phyloP scores from a whole-genome alignment of 78 protist genomes.

The Dictyostelium purpureum region DNA sequence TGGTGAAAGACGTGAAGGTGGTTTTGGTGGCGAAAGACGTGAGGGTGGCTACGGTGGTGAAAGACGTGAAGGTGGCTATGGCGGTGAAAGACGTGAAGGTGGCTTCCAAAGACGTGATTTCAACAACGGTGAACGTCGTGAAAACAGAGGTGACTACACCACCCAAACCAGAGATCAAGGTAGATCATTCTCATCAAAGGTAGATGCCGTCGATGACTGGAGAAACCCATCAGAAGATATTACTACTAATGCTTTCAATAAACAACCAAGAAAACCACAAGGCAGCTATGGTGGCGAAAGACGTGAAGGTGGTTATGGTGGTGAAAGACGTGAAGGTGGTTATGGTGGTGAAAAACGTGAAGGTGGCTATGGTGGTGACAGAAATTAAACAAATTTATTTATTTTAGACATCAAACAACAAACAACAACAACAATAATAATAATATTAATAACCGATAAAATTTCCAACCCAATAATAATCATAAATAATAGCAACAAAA shows the following conservation, averaged over 20 bases:
- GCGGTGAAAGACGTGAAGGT: neutral
- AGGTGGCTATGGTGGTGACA: neutral
- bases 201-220: constrained; percentile 55
- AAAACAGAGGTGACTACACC: constrained; percentile 22
- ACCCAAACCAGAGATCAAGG: constrained; percentile 1
- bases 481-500: too few species aligned
- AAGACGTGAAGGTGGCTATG: neutral
- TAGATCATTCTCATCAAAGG: constrained; percentile 21
- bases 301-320: neutral
- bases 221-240: constrained; percentile 35
- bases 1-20: neutral
- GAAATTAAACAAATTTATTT: neutral
- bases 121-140: neutral
- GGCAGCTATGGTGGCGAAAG: neutral
- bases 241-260: constrained; percentile 42
- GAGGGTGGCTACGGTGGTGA: constrained; percentile 24
- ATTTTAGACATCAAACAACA: too few species aligned
- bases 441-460: neutral
- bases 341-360: neutral
- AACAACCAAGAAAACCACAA: neutral
- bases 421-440: too few species aligned
- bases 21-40: neutral
- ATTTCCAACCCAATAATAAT: too few species aligned
- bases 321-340: neutral
- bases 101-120: neutral